Base-by-base conservation (phyloP, 352 stramenopile species). In the Globisporangium acanthophoron region DNA sequence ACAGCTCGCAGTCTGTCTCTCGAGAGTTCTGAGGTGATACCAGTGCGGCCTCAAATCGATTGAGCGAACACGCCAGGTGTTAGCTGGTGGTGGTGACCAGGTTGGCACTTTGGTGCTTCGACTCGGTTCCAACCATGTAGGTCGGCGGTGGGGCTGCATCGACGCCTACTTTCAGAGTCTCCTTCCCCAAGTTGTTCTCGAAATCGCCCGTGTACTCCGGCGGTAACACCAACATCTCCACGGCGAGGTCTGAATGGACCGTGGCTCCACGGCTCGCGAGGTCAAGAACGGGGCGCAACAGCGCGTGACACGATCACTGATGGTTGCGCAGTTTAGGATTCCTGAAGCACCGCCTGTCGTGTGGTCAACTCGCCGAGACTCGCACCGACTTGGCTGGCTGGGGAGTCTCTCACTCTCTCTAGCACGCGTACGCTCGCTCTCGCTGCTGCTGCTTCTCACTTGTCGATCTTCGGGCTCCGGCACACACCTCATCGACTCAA, bases 261-360 rank as follows among this genome's bases (percentile, higher is more conserved):
- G 35, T 40, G 35, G 11, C 12, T 40, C 37, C 37, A 5, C 12
- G 4, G 12, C 8, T 6, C 13, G 13, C 37, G 37, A 18, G 37
- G n/a, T 8, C 44, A 49, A 49, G n/a, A 16, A 49, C 20, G n/a
- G 44, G 44, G 11, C 44, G n/a, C 43, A 8, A 9, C 43, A 29
- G 6, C 18, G 7, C 6, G 11, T 13, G 43, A 27, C 20, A 6
- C 33, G 33, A 37, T 37, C 33, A 37, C 44, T 49, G 44, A 29
- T 29, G 44, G 8, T 49, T 49, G 44, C 44, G n/a, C 44, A 49
- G 8, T 18, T 8, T 9, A 6, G 40, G 40, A 46, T 49, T 49
- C n/a, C 44, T 49, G 44, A 49, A 49, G 44, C 44, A 49, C 21
- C 44, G n/a, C 44, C 44, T 49, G 21, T 16, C 9, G 44, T 46